Conservation (phyloP, 305 asterid genomes). For the Ruellia speciosa region DNA sequence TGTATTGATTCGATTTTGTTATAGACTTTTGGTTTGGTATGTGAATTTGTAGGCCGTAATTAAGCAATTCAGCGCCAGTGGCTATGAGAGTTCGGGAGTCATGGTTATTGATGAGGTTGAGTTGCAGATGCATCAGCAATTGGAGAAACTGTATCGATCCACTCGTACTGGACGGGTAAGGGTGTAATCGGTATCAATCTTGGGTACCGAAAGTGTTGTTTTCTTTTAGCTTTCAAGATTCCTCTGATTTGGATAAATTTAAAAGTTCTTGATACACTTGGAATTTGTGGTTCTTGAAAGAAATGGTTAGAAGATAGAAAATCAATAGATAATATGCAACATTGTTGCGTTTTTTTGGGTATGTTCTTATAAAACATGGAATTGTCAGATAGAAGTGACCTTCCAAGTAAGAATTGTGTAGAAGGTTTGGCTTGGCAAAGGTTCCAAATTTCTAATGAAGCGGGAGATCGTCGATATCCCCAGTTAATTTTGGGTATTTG, state of each 20-base stretch:
- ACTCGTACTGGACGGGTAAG: constrained; percentile 89
- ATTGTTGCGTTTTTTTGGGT: constrained; percentile 7
- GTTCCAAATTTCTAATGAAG: background rate
- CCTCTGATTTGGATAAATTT: background rate
- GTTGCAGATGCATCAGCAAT: constrained; percentile 79
- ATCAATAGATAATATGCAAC: background rate
- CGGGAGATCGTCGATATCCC: too few species aligned
- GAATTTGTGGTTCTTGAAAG: background rate
- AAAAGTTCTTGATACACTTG: background rate
- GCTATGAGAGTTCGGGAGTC: constrained; percentile 76
- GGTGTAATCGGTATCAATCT: constrained; percentile 3
- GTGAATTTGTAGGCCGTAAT: constrained; percentile 68
- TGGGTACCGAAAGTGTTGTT: background rate
- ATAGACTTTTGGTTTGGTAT: constrained; percentile 11
- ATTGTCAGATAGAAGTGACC: background rate
- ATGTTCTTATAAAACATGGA: background rate
- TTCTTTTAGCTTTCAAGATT: constrained; percentile 1
- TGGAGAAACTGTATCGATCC: constrained; percentile 81
- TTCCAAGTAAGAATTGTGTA: background rate
- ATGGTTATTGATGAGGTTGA: constrained; percentile 91
- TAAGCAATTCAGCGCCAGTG: constrained; percentile 84
- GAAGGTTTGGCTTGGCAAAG: background rate
- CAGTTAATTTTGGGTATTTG: too few species aligned
- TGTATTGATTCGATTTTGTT: constrained; percentile 2
- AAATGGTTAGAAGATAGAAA: background rate